Percentiles rank a stretch among this genome's conserved stretches.
Evolutionary conservation across 225 moss, liverwort and hornwort species (phyloP).

Genomic region (Bryum argenteum): DNA sequence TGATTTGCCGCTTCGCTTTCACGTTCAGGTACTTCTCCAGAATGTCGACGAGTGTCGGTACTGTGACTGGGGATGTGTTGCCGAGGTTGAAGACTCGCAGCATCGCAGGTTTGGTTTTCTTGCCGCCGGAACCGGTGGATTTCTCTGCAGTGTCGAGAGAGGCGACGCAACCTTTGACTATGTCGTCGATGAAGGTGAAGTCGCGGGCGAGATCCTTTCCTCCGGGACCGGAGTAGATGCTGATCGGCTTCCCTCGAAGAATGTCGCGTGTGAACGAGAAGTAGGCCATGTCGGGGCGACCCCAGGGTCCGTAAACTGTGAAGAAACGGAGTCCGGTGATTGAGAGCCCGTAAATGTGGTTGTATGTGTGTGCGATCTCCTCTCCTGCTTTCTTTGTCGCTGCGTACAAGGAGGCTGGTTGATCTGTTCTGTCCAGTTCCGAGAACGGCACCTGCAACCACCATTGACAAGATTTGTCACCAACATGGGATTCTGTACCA

Average conservation of each 20-base stretch:
- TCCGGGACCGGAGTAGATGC: constrained; percentile 38
- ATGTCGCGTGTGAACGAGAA: constrained; percentile 60
- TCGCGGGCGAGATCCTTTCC: constrained; percentile 49
- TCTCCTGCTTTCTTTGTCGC: constrained; percentile 57
- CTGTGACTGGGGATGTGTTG: constrained; percentile 50
- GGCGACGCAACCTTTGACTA: constrained; percentile 51
- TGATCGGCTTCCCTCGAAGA: constrained; percentile 38
- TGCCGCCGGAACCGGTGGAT: constrained; percentile 49
- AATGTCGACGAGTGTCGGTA: constrained; percentile 45
- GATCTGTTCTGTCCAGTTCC: constrained; percentile 43
- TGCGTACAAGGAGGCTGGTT: constrained; percentile 49
- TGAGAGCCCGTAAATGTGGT: constrained; percentile 49
- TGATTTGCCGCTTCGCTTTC: constrained; percentile 37
- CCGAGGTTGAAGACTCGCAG: constrained; percentile 52
- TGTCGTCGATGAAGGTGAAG: constrained; percentile 58
- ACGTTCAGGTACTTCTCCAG: constrained; percentile 51
- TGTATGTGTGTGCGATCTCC: constrained; percentile 54
- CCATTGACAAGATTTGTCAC: background rate
- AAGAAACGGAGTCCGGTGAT: constrained; percentile 57
- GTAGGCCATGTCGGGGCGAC: constrained; percentile 56
- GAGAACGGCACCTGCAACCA: constrained; percentile 47
- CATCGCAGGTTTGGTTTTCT: constrained; percentile 42
- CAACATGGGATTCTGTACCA: too few relatives aligned
- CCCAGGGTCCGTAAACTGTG: constrained; percentile 58
- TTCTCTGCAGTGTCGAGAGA: constrained; percentile 46